Percentiles rank a stretch among this genome's conserved stretches.
These are phyloP conservation scores for Aspergillus sclerotiicarbonarius DNA, from an alignment of 495 filamentous ascomycete genomes.

Conservation along the genomic window DNA sequence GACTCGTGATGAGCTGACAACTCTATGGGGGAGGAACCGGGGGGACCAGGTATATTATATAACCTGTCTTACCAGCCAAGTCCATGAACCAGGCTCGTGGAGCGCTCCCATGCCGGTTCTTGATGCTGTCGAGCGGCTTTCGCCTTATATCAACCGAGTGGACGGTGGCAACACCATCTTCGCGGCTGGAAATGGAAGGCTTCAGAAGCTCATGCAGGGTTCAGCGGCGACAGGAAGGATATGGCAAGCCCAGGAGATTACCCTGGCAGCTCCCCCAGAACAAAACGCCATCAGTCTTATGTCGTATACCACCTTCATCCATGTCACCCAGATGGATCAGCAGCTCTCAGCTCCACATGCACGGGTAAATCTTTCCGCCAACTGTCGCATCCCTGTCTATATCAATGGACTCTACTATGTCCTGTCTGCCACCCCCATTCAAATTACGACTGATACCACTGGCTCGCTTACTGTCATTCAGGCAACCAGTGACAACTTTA, in stretches of 20 bases:
- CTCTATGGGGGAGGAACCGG: not conserved
- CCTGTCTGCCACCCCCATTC: not conserved
- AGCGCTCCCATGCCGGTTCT: slow-evolving; percentile 4
- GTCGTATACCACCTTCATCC: slow-evolving; percentile 2
- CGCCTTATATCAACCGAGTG: slow-evolving; percentile 1
- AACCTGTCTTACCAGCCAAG: not conserved
- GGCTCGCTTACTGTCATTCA: not conserved
- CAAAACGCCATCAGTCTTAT: not conserved
- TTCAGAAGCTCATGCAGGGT: not conserved
- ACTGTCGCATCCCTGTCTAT: not conserved
- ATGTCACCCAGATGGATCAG: not conserved
- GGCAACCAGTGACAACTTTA: not conserved
- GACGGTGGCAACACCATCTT: slow-evolving; percentile 12
- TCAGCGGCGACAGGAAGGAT: not conserved
- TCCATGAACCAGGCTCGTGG: not conserved
- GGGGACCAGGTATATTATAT: slow-evolving; percentile 6
- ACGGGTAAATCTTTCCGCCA: not conserved
- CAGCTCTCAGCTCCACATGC: not conserved
- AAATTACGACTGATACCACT: not conserved
- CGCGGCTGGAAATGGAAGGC: not conserved
- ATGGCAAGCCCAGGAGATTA: not conserved
- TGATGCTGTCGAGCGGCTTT: slow-evolving; percentile 1
- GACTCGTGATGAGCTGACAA: slow-evolving; percentile 1
- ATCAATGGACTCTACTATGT: slow-evolving; percentile 5
- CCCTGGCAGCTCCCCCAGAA: not conserved